phyloP scores from a whole-genome alignment of 352 stramenopile genomes.

The Phytophthora lateralis region DNA sequence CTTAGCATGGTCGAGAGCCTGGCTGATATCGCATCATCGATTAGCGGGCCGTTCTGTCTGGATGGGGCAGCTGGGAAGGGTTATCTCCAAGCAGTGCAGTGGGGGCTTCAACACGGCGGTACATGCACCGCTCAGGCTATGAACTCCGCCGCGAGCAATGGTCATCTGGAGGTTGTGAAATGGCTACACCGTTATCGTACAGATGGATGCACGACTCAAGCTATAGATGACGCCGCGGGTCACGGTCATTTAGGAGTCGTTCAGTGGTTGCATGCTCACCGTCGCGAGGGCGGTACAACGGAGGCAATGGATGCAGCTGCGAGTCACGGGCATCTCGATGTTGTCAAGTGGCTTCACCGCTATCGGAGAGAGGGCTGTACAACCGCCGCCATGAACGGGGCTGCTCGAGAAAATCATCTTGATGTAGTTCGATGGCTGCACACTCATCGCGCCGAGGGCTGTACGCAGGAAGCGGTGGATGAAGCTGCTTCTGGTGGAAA shows the following conservation, averaged over 20 bases:
- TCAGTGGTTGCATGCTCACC: slow-evolving; percentile 24
- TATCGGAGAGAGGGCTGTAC: slow-evolving; percentile 39
- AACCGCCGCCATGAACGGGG: slow-evolving; percentile 34
- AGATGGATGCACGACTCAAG: slow-evolving; percentile 23
- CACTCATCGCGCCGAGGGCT: slow-evolving; percentile 23
- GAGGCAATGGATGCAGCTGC: slow-evolving; percentile 43
- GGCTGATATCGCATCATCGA: slow-evolving; percentile 14
- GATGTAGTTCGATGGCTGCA: slow-evolving; percentile 35
- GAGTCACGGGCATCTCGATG: slow-evolving; percentile 32
- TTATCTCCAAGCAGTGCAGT: slow-evolving; percentile 26
- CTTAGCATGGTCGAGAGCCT: slow-evolving; percentile 25
- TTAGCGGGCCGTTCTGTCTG: slow-evolving; percentile 16
- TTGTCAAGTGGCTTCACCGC: slow-evolving; percentile 39
- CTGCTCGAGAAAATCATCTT: slow-evolving; percentile 22
- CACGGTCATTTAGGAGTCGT: slow-evolving; percentile 28
- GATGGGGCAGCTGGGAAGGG: slow-evolving; percentile 27
- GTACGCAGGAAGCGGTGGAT: slow-evolving; percentile 21
- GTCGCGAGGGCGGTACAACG: slow-evolving; percentile 23
- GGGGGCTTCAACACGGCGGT: slow-evolving; percentile 25
- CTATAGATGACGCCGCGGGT: slow-evolving; percentile 22
- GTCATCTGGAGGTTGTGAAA: slow-evolving; percentile 27
- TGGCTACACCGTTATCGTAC: slow-evolving; percentile 30
- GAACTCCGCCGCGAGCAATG: slow-evolving; percentile 28
- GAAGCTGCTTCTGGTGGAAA: slow-evolving; percentile 13
- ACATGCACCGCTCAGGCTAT: slow-evolving; percentile 24